Base-by-base conservation (phyloP, 2,329 filamentous ascomycete genomes). In the Venturiaceae sp. region DNA sequence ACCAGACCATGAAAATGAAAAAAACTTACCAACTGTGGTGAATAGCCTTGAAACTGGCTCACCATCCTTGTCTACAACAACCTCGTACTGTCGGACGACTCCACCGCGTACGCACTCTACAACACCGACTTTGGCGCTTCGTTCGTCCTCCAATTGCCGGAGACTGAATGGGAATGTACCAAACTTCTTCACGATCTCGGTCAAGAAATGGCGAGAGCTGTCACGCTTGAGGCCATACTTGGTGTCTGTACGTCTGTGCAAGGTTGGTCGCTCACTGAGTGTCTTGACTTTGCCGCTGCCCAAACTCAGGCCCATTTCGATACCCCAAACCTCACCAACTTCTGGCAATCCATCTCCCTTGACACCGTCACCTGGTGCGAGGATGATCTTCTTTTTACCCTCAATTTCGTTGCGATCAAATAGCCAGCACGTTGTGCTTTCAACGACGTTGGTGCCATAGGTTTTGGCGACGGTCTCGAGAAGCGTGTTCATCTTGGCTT, bases 341-440 rank as follows among this genome's bases (percentile, higher is more conserved):
- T 95, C 92, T 60, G 94, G 88, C 60, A 84, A 75, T 69, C 94
- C 94, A 62, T 99, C 94, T 59, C 92, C 92, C 79, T 91, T 95
- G 70, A 88, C 85, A 64, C 90, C 90, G 68, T 96, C 91, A 55
- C 85, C 83, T 34, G 91, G 88, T 26, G 90, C 83, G 60, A 99
- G 80, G 65, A 99, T 94, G 69, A 99, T 96, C 84, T 96, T 97
- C 86, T 96, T 96, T 80, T 87, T 85, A 68, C 89, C 88, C 79
- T 99, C 94, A 64, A 99, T 97, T 75, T 99, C 94, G 75, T 97
- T 96, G 73, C 89, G 88, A 70, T 90, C 91, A 72, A 99, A 97
- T 61, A 90, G 77, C 92, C 94, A 99, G 69, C 90, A 95, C 46
- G 94, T 99, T 63, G 94, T 99, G 81, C 92, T 95, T 83, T 99